Percentiles rank a stretch among this genome's conserved stretches.
These are phyloP conservation scores for Pleurotus platypus DNA, from an alignment of 768 basidiomycete species.

Conservation along the genomic window DNA sequence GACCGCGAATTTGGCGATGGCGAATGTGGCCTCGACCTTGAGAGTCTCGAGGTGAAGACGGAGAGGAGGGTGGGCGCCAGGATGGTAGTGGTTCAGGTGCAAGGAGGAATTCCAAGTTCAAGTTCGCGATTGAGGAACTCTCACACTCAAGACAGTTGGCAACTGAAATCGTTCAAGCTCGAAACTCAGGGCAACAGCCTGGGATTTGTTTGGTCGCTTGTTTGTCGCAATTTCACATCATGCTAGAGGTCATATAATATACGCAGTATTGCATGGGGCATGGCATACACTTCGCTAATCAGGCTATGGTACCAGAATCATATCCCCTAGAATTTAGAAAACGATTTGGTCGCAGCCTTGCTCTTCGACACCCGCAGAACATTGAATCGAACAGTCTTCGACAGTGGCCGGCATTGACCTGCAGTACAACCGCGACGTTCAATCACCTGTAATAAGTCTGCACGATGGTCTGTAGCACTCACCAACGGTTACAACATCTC, in stretches of 20 bases:
- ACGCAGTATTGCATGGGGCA: slow-evolving; percentile 19
- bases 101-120: neutral
- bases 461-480: slow-evolving; percentile 27
- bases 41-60: slow-evolving; percentile 67
- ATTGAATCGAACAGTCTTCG: slow-evolving; percentile 99
- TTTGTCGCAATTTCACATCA: neutral
- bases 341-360: slow-evolving; percentile 88
- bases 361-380: slow-evolving; percentile 92
- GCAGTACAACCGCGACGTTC: slow-evolving; percentile 1
- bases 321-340: slow-evolving; percentile 81
- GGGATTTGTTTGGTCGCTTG: slow-evolving; percentile 2
- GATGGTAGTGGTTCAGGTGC: slow-evolving; percentile 28
- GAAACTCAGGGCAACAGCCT: slow-evolving; percentile 3
- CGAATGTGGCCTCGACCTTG: slow-evolving; percentile 71
- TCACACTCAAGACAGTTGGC: slow-evolving; percentile 5
- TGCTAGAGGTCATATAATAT: slow-evolving; percentile 15
- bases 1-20: slow-evolving; percentile 43
- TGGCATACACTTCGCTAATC: slow-evolving; percentile 17
- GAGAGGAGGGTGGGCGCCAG: slow-evolving; percentile 85
- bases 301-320: neutral
- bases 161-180: neutral
- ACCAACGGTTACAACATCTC: slow-evolving; percentile 95
- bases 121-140: neutral
- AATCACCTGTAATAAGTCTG: neutral
- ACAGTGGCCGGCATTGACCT: slow-evolving; percentile 99